These are phyloP conservation scores for Trichoderma koningiopsis DNA, from an alignment of 2,329 filamentous ascomycete genomes.

Conservation along the genomic window DNA sequence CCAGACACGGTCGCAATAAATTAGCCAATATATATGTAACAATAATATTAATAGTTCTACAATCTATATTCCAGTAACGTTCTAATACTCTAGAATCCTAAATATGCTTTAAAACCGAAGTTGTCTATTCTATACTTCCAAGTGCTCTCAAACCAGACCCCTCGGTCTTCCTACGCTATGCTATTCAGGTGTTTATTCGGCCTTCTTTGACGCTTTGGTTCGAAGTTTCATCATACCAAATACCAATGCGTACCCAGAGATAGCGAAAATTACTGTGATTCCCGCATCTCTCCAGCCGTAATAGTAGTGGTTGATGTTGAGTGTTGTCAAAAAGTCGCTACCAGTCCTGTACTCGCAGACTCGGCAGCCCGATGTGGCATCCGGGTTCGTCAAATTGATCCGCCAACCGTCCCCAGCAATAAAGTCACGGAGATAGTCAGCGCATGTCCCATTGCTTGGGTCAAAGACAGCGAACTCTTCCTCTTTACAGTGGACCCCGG, in stretches of 20 bases:
- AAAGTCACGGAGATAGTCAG: slow-evolving; percentile 58
- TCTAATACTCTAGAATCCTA: neutral
- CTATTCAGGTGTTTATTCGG: slow-evolving; percentile 36
- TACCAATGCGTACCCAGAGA: slow-evolving; percentile 55
- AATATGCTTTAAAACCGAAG: neutral
- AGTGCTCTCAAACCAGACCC: neutral
- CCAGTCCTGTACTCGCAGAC: slow-evolving; percentile 65
- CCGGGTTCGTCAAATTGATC: slow-evolving; percentile 60
- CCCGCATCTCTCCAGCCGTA: slow-evolving; percentile 69
- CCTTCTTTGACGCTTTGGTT: slow-evolving; percentile 52
- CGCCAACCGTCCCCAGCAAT: slow-evolving; percentile 48
- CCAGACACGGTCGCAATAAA: no score
- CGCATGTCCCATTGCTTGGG: slow-evolving; percentile 57
- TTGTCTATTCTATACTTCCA: neutral
- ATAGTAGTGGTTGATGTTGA: slow-evolving; percentile 63
- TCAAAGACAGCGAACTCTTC: slow-evolving; percentile 55
- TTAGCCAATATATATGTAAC: neutral
- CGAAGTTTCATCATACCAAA: slow-evolving; percentile 51
- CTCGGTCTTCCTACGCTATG: neutral
- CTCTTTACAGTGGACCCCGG: slow-evolving; percentile 49
- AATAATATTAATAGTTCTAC: neutral
- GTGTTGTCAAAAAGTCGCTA: slow-evolving; percentile 58
- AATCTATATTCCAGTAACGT: neutral
- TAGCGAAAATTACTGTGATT: slow-evolving; percentile 58
- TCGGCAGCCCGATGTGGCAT: slow-evolving; percentile 55